A percentile compares a stretch with the other conserved stretches of the same genome.
Evolutionary conservation across 495 filamentous ascomycete genomes (phyloP).

Genomic region (Aspergillus mulundensis): DNA sequence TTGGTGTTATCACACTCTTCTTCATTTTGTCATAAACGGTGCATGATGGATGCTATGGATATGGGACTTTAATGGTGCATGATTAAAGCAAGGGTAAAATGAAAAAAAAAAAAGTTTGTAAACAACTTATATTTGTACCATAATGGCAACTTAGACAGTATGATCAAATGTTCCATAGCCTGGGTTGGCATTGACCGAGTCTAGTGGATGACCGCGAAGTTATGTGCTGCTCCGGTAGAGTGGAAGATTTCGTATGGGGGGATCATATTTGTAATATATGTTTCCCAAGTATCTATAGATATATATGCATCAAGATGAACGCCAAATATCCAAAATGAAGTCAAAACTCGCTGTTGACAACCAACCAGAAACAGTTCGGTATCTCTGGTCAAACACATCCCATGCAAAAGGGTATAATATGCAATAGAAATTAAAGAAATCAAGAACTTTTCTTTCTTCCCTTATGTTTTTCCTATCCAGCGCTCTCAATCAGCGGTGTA

Average conservation of each 20-base stretch:
- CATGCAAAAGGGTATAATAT: neutral
- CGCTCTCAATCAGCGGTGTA: too few relatives aligned
- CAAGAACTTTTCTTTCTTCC: neutral
- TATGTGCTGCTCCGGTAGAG: too few relatives aligned
- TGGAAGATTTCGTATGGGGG: too few relatives aligned
- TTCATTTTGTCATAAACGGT: constrained; percentile 11
- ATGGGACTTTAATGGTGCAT: constrained; percentile 7
- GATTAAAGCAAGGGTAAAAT: constrained; percentile 6
- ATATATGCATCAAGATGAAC: neutral
- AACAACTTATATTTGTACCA: too few relatives aligned
- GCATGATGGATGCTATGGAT: constrained; percentile 7
- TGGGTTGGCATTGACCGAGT: too few relatives aligned
- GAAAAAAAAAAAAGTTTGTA: neutral
- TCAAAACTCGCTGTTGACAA: neutral
- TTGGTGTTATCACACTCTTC: constrained; percentile 22
- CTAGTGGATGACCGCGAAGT: too few relatives aligned
- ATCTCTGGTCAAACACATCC: neutral
- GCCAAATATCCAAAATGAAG: neutral
- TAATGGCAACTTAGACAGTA: too few relatives aligned
- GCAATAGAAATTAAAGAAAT: neutral
- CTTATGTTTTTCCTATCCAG: neutral
- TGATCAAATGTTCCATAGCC: too few relatives aligned
- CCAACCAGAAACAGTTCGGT: neutral
- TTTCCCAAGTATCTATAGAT: too few relatives aligned
- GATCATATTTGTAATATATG: too few relatives aligned